Base-by-base conservation (phyloP, 768 basidiomycete species). In the Hemileccinum rubropunctum region DNA sequence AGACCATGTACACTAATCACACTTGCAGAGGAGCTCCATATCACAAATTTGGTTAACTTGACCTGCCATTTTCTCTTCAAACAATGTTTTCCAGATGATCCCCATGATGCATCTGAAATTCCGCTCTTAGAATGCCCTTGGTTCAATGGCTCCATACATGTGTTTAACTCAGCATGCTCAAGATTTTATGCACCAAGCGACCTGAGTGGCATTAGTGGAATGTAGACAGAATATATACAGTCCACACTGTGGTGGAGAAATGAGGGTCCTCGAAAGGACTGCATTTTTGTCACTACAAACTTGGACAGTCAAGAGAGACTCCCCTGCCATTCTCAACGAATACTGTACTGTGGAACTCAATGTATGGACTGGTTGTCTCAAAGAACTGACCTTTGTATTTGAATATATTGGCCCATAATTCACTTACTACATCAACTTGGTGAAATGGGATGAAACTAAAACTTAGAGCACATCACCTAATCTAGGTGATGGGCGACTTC, bases 331-430 rank as follows among this genome's bases (percentile, higher is more conserved):
- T 60, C 79, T 99, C 27, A 98, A 97, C 72, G 97, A 99, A 66
- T 99, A 98, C 69, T 87, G 95, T 45, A 98, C 95, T 4, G 93
- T 94, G 1, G 97, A 99, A 65, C 80, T 99, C 54, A 99, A 99
- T 70, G 97, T 99, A 42, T 89, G 97, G 46, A 99, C 95, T 3
- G 97, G 97, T 52, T 99, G 97, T 80, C 77, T 99, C 56, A 99
- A 98, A 69, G 95, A 97, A 1, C 78, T 99, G 17, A 95, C 97
- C 1, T 99, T 98, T 78, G 91, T 99, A 47, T 99, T 98, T 65
- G 97, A 98, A 78, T 99, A 99, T 63, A 94, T 98, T 57, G 97
- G 97, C 2, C 91, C 84, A 42, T 97, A 90, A 73, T 98, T 94
- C 45, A 93, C 84, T 14, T 97, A 95, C 73, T 99, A 98, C 67